These are phyloP conservation scores for Imleria badia DNA, from an alignment of 768 basidiomycete genomes.

Conservation along the genomic window DNA sequence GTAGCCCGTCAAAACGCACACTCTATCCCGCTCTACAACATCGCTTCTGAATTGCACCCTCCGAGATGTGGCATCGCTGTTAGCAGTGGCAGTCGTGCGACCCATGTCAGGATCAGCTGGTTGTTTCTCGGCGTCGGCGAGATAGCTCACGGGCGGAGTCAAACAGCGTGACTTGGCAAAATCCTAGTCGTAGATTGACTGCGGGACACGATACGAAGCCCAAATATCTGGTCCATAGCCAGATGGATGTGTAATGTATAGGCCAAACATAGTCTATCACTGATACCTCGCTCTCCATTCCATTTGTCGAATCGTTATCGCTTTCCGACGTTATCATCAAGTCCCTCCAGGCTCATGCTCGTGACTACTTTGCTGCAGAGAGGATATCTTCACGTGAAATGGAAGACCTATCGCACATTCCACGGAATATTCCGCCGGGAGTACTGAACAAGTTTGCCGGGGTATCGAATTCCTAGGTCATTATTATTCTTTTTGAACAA, in stretches of 20 bases:
- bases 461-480: conserved; percentile 72
- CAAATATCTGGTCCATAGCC: too few relatives aligned
- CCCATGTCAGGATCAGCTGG: neutral
- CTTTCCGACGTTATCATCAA: too few relatives aligned
- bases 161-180: too few relatives aligned
- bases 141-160: too few relatives aligned
- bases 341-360: too few relatives aligned
- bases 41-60: neutral
- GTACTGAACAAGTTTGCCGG: conserved; percentile 62
- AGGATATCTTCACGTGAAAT: conserved; percentile 72
- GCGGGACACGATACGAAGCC: too few relatives aligned
- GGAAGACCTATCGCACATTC: conserved; percentile 84
- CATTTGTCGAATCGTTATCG: too few relatives aligned
- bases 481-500: neutral
- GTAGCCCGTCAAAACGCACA: neutral
- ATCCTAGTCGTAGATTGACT: too few relatives aligned
- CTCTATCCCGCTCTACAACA: neutral
- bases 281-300: too few relatives aligned
- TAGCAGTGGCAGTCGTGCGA: neutral
- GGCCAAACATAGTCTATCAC: too few relatives aligned
- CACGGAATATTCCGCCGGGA: conserved; percentile 68
- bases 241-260: too few relatives aligned
- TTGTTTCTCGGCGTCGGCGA: neutral
- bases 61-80: neutral
- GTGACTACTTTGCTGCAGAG: conserved; percentile 31